These are phyloP conservation scores for Schizochytrium sp. DNA, from an alignment of 108 stramenopile species.

Conservation along the genomic window DNA sequence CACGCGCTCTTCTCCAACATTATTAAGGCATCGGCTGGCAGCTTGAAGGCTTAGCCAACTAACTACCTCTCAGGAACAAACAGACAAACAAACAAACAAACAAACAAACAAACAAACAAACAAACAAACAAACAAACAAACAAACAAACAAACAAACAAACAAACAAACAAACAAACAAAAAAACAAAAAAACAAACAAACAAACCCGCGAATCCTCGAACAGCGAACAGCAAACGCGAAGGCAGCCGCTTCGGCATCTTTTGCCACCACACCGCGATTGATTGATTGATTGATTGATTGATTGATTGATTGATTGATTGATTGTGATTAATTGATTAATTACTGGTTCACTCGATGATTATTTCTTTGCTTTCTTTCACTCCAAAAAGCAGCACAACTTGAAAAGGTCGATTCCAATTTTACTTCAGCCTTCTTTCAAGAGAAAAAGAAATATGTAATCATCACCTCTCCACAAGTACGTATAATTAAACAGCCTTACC, in stretches of 20 bases:
- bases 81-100: neutral
- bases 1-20: too few relatives aligned
- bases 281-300: too few relatives aligned
- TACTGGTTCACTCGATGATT: neutral
- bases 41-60: neutral
- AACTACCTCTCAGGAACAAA: neutral
- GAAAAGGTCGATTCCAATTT: too few relatives aligned
- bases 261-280: neutral
- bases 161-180: neutral
- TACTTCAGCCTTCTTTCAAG: too few relatives aligned
- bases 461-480: too few relatives aligned
- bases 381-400: too few relatives aligned
- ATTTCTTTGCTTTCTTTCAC: neutral
- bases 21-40: too few relatives aligned
- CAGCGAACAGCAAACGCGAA: too few relatives aligned
- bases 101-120: neutral
- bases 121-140: too few relatives aligned
- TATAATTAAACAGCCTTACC: too few relatives aligned
- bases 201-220: neutral
- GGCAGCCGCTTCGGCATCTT: neutral
- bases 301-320: neutral
- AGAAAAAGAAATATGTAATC: too few relatives aligned
- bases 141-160: neutral
- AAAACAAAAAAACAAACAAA: neutral
- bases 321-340: neutral